Evolutionary conservation across 2,329 filamentous ascomycete species (phyloP), one percentile per base, ranked within the genome.

Genomic region (Venturia pyrina): DNA sequence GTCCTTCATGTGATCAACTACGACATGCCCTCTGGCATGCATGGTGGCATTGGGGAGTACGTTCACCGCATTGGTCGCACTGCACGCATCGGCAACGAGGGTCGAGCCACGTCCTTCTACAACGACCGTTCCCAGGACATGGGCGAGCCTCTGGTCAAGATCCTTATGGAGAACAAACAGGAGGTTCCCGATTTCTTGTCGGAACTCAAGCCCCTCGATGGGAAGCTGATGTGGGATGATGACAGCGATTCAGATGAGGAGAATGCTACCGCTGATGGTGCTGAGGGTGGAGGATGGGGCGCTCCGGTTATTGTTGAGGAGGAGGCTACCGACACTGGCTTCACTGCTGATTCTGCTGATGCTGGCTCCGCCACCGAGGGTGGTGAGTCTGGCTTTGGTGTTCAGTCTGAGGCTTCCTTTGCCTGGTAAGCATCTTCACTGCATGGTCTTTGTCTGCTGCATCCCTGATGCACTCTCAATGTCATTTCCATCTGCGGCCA

Each of bases 61-160:
- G 87, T 89, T 34, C 95, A 99, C 73, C 91, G 95, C 15, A 98
- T 98, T 73, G 95, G 95, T 68, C 93, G 95, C 68, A 99, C 95
- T 70, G 95, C 90, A 65, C 91, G 95, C 64, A 97, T 97, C 73
- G 95, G 95, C 2, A 90, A 96, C 70, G 83, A 84, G 57, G 95
- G 95, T 21, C 79, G 92, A 5, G 93, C 95, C 0, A 93, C 90
- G 0, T 96, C 93, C 0, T 93, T 99, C 79, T 98, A 89, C 80
- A 91, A 88, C 34, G 87, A 93, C 0, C 80, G 83, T 0, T 90
- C 98, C 71, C 85, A 89, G 66, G 83, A 87, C 3, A 78, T 98
- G 53, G 91, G 84, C 0, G 81, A 84, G 11, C 86, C 89, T 1
- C 81, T 99, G 0, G 89, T 91, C 46, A 92, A 93, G 74, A 87